Base-by-base conservation (phyloP, 371 early-diverging fungal genomes). In the Mortierella sp. region DNA sequence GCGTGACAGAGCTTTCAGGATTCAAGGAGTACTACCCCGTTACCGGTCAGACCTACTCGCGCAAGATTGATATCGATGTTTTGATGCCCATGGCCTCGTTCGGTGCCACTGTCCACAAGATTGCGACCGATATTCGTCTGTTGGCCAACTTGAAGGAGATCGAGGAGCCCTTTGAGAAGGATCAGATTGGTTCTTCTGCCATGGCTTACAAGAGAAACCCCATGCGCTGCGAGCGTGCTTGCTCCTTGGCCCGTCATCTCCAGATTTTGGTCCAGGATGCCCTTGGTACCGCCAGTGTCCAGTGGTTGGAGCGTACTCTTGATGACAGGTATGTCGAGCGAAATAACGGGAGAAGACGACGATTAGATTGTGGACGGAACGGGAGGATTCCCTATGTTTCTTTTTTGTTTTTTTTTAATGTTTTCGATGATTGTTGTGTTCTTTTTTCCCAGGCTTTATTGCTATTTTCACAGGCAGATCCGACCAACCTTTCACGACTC, bases 141-240 rank as follows among this genome's bases (percentile, higher is more conserved):
- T 92, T 99, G 84, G 99, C 98, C 48, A 96, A 97, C 87, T 89
- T 98, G 83, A 99, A 99, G 93, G 99, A 99, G 88, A 93, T 99
- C 70, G 99, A 99, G 90, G 99, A 99, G 88, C 99, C 99, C 34
- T 99, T 99, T 79, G 98, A 99, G 90, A 97, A 96, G 92, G 98
- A 98, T 89, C 99, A 99, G 91, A 99, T 99, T 77, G 99, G 99
- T 19, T 95, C 96, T 54, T 97, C 98, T 50, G 99, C 99, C 73
- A 99, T 99, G 99, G 99, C 99, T 75, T 99, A 99, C 92, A 99
- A 99, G 95, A 96, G 99, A 84, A 99, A 99, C 93, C 99, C 99
- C 50, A 99, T 99, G 99, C 95, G 98, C 70, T 96, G 95, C 84
- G 99, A 99, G 87, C 97, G 99, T 83, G 96, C 97, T 50, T 98